Evolutionary conservation across 768 basidiomycete species (phyloP), one percentile per base, ranked within the genome.

Genomic region (Termitomyces sp.): DNA sequence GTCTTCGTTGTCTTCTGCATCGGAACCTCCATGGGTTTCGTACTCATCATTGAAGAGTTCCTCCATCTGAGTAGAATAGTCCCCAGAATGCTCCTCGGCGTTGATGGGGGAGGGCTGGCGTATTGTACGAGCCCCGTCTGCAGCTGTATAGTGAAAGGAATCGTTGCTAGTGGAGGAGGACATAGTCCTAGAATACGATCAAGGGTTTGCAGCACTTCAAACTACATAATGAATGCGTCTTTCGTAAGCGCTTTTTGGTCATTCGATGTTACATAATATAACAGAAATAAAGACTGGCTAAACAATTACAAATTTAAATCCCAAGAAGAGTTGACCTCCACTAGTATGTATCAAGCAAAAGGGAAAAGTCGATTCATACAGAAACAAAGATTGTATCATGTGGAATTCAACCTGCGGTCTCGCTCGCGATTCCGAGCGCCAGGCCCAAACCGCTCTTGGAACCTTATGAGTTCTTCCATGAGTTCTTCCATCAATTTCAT

Each of bases 401-500:
- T 55, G 51, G 68, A 73, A 55, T 71, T 71, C 59, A 68, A 52
- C 60, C 81, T 74, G 55, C 81, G 74, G 57, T 83, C 81, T 56
- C 83, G 76, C 30, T 84, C 83, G 65, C 82, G 75, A 56, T 63
- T 70, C 66, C 77, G 79, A 24, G 74, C 75, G 18, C 78, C 76
- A 55, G 78, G 78, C 35, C 89, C 89, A 72, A 90, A 94, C 55
- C 84, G 80, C 68, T 95, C 92, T 72, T 95, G 94, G 68, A 96
- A 95, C 40, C 74, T 77, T 61, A 94, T 92, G 26, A 95, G 73
- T 69, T 95, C 93, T 66, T 90, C 83, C 86, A 94, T 94, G 10
- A 96, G 75, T 64, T 90, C 91, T 68, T 94, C 93, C 88, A 96
- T 91, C 75, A 89, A 78, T 71, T 83, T 86, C 83, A 90, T 88